Base-by-base conservation (phyloP, 208 protist species). In the Trypanosoma rangeli region DNA sequence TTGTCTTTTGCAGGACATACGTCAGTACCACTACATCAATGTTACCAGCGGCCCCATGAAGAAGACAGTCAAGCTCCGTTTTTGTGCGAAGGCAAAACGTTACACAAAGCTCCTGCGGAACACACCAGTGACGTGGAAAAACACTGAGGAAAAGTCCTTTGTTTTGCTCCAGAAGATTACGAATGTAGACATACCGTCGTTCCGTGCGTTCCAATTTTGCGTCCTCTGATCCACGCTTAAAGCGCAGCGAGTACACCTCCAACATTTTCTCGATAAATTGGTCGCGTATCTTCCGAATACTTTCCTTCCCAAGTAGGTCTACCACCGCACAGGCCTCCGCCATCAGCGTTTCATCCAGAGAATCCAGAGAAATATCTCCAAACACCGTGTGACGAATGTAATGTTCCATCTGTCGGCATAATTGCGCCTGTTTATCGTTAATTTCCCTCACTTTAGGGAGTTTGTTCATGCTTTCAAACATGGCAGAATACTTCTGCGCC, bases 31-130 rank as follows among this genome's bases (percentile, higher is more conserved):
- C 83, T 13, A 98, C 83, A 69, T 97, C 86, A 39, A 98, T 90
- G 35, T 80, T 71, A 9, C 64, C 84, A 28, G 65, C 82, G 15
- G 79, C 70, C 57, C 92, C 85, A 8, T 67, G 76, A 3, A 97
- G 79, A 56, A 89, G 86, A 52, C 84, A 77, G 73, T 94, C 86
- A 2, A 97, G 72, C 59, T 97, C 93, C 46, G 89, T 70, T 73
- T 95, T 96, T 0, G 94, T 98, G 54, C 81, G 83, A 22, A 98
- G 71, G 76, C 90, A 96, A 74, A 98, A 97, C 20, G 93, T 93
- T 1, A 97, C 78, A 65, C 80, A 92, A 24, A 98, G 74, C 76
- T 97, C 91, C 77, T 98, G 92, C 24, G 81, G 82, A 35, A 98
- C 88, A 64, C 90, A 97, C 94, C 95, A 98, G 61, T 93, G 83